Percentiles rank a stretch among this genome's conserved stretches.
phyloP scores from a whole-genome alignment of 805 yeast species.

The Metschnikowia drakensbergensis region DNA sequence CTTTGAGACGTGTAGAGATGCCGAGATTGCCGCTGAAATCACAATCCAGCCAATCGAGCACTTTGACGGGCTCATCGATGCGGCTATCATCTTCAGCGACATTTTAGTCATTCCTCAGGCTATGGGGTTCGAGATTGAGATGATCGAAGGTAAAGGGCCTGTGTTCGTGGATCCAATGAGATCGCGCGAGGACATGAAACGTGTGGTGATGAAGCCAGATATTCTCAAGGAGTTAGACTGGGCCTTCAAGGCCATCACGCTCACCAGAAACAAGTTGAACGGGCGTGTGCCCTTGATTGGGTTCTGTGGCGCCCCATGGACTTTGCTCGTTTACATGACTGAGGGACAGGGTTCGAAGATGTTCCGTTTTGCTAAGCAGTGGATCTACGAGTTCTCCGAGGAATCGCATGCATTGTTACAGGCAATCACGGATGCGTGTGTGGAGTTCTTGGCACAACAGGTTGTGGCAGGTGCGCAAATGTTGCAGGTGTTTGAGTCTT shows the following conservation, averaged over 20 bases:
- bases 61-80: constrained; percentile 85
- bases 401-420: constrained; percentile 68
- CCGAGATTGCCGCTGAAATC: constrained; percentile 89
- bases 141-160: constrained; percentile 95
- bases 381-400: constrained; percentile 81
- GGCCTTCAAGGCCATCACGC: constrained; percentile 91
- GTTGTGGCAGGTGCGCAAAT: constrained; percentile 98
- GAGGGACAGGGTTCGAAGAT: constrained; percentile 96
- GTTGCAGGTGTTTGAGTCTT: constrained; percentile 93
- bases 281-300: constrained; percentile 95
- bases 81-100: constrained; percentile 95
- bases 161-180: constrained; percentile 86
- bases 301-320: constrained; percentile 98
- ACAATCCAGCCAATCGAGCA: constrained; percentile 95
- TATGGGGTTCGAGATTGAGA: constrained; percentile 91
- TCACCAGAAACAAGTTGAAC: constrained; percentile 78
- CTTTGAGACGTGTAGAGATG: constrained; percentile 91
- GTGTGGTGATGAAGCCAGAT: constrained; percentile 61
- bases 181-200: constrained; percentile 59
- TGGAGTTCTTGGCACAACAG: constrained; percentile 90
- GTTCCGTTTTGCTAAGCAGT: constrained; percentile 86
- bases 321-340: constrained; percentile 91
- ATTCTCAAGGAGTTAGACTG: constrained; percentile 77
- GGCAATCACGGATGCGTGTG: constrained; percentile 78
- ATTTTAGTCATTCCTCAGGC: constrained; percentile 97